Evolutionary conservation across 2,329 filamentous ascomycete species (phyloP), one percentile per base, ranked within the genome.

Genomic region (Fusarium sororula): DNA sequence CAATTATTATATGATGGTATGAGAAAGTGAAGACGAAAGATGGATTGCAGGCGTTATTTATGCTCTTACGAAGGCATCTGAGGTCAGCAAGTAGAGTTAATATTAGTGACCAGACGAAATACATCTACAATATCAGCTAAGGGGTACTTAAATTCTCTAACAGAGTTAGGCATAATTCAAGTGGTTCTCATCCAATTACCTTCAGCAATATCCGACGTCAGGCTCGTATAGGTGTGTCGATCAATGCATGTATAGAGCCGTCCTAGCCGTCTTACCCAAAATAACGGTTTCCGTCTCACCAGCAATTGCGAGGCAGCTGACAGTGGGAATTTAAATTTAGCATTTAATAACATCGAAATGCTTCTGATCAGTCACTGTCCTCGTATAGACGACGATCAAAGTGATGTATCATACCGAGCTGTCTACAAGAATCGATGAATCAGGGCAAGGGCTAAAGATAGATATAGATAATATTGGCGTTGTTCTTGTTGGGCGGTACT

Each of bases 1-100:
- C 5, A 6, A 10, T 6, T 41, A 0, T n/a, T 3, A 1, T 15
- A 3, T 4, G 22, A 41, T 15, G 22, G 13, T 41, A 15, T n/a
- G 39, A n/a, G 13, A 41, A n/a, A n/a, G 13, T n/a, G 9, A 41
- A 41, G 39, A 9, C 2, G 5, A n/a, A 10, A 8, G 22, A n/a
- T 10, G 13, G 22, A n/a, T 22, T 14, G 1, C 22, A 15, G 22
- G 7, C 3, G 22, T 15, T 41, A 41, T 41, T 41, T 41, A 41
- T n/a, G 13, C 39, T 41, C 39, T 41, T 15, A 14, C n/a, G 39
- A n/a, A 15, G 8, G 22, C 5, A 41, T n/a, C 39, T n/a, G 5
- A 8, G 13, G 10, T n/a, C 20, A 15, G 13, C 8, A n/a, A 41
- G 20, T n/a, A n/a, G 39, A n/a, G 13, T 41, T 22, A n/a, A 41